Evolutionary conservation across 2,329 filamentous ascomycete species (phyloP), one percentile per base, ranked within the genome.

Genomic region (Botrytis pseudocinerea): DNA sequence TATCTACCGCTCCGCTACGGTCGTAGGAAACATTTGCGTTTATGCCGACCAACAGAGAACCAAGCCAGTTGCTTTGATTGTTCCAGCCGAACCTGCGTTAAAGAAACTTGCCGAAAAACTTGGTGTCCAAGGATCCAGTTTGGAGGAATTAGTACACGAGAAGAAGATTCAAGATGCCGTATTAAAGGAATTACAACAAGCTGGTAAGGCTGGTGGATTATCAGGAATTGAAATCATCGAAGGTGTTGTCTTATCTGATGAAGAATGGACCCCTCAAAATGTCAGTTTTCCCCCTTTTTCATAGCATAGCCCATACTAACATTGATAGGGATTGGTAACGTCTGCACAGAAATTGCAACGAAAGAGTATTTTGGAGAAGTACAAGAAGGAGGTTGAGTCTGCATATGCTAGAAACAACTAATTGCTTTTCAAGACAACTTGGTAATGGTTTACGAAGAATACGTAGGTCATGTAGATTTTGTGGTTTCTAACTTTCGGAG

Each of bases 191-290:
- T 83, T 97, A 74, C 87, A 92, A 77, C 82, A 83, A 16, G 86
- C 87, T 35, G 93, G 88, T 28, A 89, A 87, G 83, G 88, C 87
- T 78, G 90, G 89, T 44, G 91, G 92, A 32, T 85, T 97, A 65
- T 84, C 85, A 1, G 85, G 88, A 16, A 90, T 96, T 74, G 93
- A 97, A 85, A 90, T 91, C 75, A 86, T 97, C 59, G 87, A 90
- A 44, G 93, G 91, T 69, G 90, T 95, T 32, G 92, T 95, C 40
- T 82, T 97, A 73, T 90, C 91, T 0, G 92, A 95, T 76, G 93
- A 95, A 80, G 94, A 97, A 82, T 97, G 94, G 94, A 95, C 92
- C 72, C 92, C 94, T 70, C 87, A 90, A 74, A 96, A 91, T 80
- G 93, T 95, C 85, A 90, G 92, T 88, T 48, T 46, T 9, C 4